These are phyloP conservation scores for Gynochthodes officinalis DNA, from an alignment of 257 asterid genomes.

Conservation along the genomic window DNA sequence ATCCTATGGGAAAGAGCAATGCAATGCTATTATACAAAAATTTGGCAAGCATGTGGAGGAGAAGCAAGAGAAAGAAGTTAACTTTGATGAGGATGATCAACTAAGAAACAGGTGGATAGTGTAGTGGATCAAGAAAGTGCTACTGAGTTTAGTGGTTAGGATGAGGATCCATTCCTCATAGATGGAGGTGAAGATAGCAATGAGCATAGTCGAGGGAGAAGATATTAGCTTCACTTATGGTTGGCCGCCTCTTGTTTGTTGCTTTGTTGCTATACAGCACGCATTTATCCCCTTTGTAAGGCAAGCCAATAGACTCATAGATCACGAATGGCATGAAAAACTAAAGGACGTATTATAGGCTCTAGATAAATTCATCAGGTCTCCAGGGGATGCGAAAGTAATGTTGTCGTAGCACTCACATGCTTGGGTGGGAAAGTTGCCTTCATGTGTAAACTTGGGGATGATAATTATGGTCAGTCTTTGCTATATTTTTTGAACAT, in stretches of 20 bases:
- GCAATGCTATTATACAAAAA: no score
- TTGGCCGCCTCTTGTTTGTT: slow-evolving; percentile 98
- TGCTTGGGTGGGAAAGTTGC: slow-evolving; percentile 93
- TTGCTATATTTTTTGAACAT: slow-evolving; percentile 57
- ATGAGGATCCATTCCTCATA: slow-evolving; percentile 34
- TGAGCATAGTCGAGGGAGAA: slow-evolving; percentile 59
- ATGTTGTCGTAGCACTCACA: slow-evolving; percentile 87
- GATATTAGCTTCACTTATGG: slow-evolving; percentile 84
- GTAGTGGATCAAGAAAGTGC: slow-evolving; percentile 43
- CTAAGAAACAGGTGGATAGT: slow-evolving; percentile 48
- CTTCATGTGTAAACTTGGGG: slow-evolving; percentile 95
- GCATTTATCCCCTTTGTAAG: slow-evolving; percentile 85
- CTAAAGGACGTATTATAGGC: slow-evolving; percentile 61
- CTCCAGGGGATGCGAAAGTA: slow-evolving; percentile 88
- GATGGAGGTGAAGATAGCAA: slow-evolving; percentile 42
- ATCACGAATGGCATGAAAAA: slow-evolving; percentile 68
- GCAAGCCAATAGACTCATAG: slow-evolving; percentile 71
- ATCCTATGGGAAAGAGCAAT: no score
- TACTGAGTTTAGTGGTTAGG: slow-evolving; percentile 42
- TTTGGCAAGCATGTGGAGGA: no score
- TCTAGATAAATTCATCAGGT: slow-evolving; percentile 81
- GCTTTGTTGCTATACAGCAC: slow-evolving; percentile 84
- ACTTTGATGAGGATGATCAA: no score
- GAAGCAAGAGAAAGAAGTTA: no score
- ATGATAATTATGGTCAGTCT: slow-evolving; percentile 74